Conservation (phyloP, 2,329 filamentous ascomycete genomes). For the Ophiostoma angusticollis region DNA sequence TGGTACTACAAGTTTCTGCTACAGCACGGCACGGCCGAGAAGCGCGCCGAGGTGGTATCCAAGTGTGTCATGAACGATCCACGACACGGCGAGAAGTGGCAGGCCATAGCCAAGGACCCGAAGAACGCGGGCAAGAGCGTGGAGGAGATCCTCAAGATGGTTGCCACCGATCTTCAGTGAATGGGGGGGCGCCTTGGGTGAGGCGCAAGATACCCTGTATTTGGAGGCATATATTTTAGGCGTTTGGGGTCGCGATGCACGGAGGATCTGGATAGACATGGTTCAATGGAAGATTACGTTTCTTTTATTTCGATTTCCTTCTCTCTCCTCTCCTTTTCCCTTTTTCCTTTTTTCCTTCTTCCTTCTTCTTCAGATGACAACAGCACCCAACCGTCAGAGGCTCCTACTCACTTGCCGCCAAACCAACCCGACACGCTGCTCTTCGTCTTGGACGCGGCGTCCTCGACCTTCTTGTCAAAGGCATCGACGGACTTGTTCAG, state of each 20-base stretch:
- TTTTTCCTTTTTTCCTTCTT: no score
- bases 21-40: constrained; percentile 91
- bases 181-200: no score
- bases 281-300: no score
- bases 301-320: no score
- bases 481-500: constrained; percentile 64
- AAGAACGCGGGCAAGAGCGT: constrained; percentile 59
- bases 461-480: constrained; percentile 71
- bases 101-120: constrained; percentile 72
- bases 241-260: no score
- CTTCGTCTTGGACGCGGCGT: constrained; percentile 71
- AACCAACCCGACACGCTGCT: constrained; percentile 78
- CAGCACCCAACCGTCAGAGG: neutral
- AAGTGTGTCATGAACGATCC: constrained; percentile 80
- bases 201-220: neutral
- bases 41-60: constrained; percentile 67
- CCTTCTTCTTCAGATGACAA: no score
- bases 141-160: constrained; percentile 74
- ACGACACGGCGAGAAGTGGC: constrained; percentile 86
- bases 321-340: no score
- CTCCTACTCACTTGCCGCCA: constrained; percentile 38
- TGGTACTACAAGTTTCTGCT: constrained; percentile 93
- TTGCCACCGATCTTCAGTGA: constrained; percentile 38
- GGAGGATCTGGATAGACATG: no score
- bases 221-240: neutral